A percentile compares a stretch with the other conserved stretches of the same genome.
These are phyloP conservation scores for Linum tenue DNA, from an alignment of 345 rosid species.

Conservation along the genomic window DNA sequence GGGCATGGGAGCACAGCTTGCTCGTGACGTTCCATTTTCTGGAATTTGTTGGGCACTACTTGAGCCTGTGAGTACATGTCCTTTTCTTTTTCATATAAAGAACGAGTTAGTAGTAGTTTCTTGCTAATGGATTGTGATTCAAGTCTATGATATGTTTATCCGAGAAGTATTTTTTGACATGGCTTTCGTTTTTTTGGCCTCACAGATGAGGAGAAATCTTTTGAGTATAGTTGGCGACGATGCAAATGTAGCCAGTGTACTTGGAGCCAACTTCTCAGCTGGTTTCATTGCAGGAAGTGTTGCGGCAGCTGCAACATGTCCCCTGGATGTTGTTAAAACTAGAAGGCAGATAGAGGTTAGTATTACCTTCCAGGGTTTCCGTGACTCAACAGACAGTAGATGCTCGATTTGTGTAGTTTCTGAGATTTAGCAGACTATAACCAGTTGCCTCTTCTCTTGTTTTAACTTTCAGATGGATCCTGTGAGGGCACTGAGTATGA, in stretches of 20 bases:
- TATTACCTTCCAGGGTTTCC: background rate
- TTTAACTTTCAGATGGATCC: conserved; percentile 58
- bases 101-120: too few species aligned
- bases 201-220: conserved; percentile 64
- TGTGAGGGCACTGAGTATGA: conserved; percentile 61
- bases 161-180: background rate
- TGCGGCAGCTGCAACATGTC: conserved; percentile 90
- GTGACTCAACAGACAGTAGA: background rate
- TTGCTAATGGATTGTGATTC: background rate
- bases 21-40: conserved; percentile 96
- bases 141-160: background rate
- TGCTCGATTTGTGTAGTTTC: background rate
- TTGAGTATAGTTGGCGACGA: conserved; percentile 60
- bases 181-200: background rate
- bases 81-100: background rate
- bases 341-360: conserved; percentile 93
- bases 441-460: background rate
- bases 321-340: conserved; percentile 91
- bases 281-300: conserved; percentile 84
- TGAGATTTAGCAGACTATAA: background rate
- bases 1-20: conserved; percentile 97
- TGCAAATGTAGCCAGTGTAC: conserved; percentile 39
- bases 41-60: conserved; percentile 95
- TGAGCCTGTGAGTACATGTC: conserved; percentile 63
- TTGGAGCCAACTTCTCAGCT: conserved; percentile 86